Conservation (phyloP, 2,329 filamentous ascomycete species). For the Talaromyces rugulosus region DNA sequence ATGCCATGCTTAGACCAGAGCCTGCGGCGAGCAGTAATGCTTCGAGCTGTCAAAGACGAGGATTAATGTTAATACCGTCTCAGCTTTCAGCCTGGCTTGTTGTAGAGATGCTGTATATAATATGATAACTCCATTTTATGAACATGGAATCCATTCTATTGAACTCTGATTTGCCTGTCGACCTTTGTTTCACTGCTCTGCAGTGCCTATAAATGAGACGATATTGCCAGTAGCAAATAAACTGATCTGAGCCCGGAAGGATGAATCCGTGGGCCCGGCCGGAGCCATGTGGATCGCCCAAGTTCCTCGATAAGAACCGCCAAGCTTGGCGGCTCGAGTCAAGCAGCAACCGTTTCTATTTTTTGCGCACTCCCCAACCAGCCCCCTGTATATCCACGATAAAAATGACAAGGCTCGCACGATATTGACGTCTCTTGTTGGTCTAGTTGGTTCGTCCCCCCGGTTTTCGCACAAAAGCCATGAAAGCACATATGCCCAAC, state of each 20-base stretch:
- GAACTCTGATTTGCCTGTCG: background rate
- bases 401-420: background rate
- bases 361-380: background rate
- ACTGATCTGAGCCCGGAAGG: background rate
- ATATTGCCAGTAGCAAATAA: background rate
- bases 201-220: background rate
- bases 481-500: background rate
- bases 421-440: background rate
- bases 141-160: too few species aligned
- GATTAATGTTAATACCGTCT: too few species aligned
- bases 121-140: too few species aligned
- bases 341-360: background rate
- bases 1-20: background rate
- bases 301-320: background rate
- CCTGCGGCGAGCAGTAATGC: background rate
- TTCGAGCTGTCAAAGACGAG: too few species aligned
- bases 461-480: background rate
- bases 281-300: background rate
- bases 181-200: background rate
- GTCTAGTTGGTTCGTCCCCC: background rate
- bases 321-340: background rate
- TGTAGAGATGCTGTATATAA: too few species aligned
- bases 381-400: background rate
- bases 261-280: background rate
- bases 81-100: too few species aligned